Percentiles rank a stretch among this genome's conserved stretches.
phyloP scores from a whole-genome alignment of 305 asterid genomes.

The Fraxinus floribunda region DNA sequence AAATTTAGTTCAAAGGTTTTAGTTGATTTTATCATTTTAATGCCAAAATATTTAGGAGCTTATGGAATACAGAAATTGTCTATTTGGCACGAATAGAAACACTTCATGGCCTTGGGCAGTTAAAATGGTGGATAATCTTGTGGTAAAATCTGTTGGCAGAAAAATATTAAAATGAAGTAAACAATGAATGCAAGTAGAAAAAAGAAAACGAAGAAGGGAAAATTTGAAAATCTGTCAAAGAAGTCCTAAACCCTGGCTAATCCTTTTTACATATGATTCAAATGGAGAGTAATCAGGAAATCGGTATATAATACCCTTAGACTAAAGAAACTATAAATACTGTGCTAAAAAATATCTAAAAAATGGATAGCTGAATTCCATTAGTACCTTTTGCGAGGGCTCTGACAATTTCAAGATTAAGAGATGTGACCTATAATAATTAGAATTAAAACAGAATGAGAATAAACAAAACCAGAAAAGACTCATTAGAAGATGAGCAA shows the following conservation, averaged over 20 bases:
- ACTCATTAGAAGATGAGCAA: not conserved
- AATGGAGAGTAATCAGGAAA: not conserved
- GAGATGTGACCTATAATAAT: conserved; percentile 78
- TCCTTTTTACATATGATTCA: not conserved
- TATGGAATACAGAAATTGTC: not conserved
- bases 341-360: not conserved
- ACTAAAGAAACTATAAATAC: not conserved
- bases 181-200: not conserved
- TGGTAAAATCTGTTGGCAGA: not conserved
- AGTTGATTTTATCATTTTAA: not conserved
- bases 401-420: conserved; percentile 87
- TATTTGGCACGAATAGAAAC: not conserved
- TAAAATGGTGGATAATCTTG: not conserved
- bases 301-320: not conserved
- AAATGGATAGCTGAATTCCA: not conserved
- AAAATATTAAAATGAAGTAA: not conserved
- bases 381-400: conserved; percentile 83
- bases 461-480: not conserved
- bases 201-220: not conserved
- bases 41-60: not conserved
- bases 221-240: not conserved
- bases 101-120: not conserved
- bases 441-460: conserved; percentile 12
- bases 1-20: not conserved
- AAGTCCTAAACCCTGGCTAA: not conserved